Conservation (phyloP, 495 filamentous ascomycete species). For the Penicillium soppii region DNA sequence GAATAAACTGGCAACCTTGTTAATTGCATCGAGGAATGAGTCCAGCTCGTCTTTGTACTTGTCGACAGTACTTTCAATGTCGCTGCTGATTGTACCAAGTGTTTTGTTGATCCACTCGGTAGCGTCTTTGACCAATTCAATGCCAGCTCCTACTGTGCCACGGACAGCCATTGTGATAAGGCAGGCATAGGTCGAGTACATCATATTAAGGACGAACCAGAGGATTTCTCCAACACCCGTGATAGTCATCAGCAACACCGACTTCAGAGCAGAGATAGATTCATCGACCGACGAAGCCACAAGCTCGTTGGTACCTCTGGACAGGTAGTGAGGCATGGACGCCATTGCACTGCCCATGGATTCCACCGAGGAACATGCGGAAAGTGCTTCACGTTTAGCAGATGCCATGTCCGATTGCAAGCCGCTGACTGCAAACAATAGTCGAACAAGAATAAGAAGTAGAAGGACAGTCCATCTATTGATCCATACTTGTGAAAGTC, state of each 20-base stretch:
- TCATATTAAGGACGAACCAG: slow-evolving; percentile 84
- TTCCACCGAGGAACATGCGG: slow-evolving; percentile 89
- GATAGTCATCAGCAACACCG: slow-evolving; percentile 72
- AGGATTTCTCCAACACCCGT: slow-evolving; percentile 85
- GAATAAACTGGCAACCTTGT: slow-evolving; percentile 31
- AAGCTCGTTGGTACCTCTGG: slow-evolving; percentile 82
- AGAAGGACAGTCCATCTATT: slow-evolving; percentile 95
- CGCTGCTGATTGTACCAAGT: slow-evolving; percentile 62
- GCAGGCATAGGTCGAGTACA: slow-evolving; percentile 85
- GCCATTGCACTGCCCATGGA: slow-evolving; percentile 93
- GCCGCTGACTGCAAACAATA: slow-evolving; percentile 69
- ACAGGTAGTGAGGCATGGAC: slow-evolving; percentile 93
- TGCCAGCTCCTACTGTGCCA: slow-evolving; percentile 69
- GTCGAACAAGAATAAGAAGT: slow-evolving; percentile 75
- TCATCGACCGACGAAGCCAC: slow-evolving; percentile 74
- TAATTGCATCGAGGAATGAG: slow-evolving; percentile 47
- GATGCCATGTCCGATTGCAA: slow-evolving; percentile 70
- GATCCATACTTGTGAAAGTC: slow-evolving; percentile 93
- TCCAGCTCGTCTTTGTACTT: slow-evolving; percentile 63
- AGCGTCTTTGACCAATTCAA: slow-evolving; percentile 68
- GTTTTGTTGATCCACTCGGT: slow-evolving; percentile 71
- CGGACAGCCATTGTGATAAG: slow-evolving; percentile 77
- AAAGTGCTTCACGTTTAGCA: slow-evolving; percentile 77
- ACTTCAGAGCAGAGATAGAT: slow-evolving; percentile 71
- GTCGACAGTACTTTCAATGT: slow-evolving; percentile 54